These are phyloP conservation scores for Boletus semigastroideus DNA, from an alignment of 1,284 basidiomycete species.

Conservation along the genomic window DNA sequence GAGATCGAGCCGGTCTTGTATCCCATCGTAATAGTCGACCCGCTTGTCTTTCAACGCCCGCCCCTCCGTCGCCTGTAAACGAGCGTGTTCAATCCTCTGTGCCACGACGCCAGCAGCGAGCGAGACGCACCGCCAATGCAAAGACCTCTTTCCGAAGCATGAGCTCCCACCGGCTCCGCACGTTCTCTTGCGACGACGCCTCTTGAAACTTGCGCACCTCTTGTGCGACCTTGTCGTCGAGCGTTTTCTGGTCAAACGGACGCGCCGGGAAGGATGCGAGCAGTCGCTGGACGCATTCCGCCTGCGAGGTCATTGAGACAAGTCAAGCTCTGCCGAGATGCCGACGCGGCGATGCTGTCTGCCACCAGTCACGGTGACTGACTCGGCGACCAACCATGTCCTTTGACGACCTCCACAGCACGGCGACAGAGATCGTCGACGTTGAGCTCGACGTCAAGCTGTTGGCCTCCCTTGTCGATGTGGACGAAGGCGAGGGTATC, in stretches of 20 bases:
- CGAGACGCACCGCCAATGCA: constrained; percentile 57
- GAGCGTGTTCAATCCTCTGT: not conserved
- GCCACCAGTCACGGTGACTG: no score
- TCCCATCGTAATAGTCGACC: constrained; percentile 55
- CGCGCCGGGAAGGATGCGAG: constrained; percentile 52
- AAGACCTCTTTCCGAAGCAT: constrained; percentile 68
- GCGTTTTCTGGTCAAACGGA: constrained; percentile 44
- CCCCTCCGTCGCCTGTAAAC: constrained; percentile 59
- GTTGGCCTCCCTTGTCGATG: constrained; percentile 37
- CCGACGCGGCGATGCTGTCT: constrained; percentile 3
- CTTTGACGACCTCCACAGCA: constrained; percentile 14
- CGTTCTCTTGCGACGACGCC: constrained; percentile 52
- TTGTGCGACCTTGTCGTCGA: constrained; percentile 50
- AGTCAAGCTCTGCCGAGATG: constrained; percentile 25
- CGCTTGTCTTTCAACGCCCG: constrained; percentile 47
- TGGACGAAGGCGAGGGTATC: constrained; percentile 35
- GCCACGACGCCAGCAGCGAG: not conserved
- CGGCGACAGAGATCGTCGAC: constrained; percentile 1
- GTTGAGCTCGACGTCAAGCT: constrained; percentile 38
- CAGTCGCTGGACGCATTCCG: constrained; percentile 40
- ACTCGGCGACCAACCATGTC: constrained; percentile 9
- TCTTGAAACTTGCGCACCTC: constrained; percentile 45
- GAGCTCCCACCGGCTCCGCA: constrained; percentile 71
- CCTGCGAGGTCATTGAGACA: constrained; percentile 24
- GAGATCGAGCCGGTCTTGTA: constrained; percentile 68